phyloP scores from a whole-genome alignment of 495 filamentous ascomycete species.

The Podospora sp. region DNA sequence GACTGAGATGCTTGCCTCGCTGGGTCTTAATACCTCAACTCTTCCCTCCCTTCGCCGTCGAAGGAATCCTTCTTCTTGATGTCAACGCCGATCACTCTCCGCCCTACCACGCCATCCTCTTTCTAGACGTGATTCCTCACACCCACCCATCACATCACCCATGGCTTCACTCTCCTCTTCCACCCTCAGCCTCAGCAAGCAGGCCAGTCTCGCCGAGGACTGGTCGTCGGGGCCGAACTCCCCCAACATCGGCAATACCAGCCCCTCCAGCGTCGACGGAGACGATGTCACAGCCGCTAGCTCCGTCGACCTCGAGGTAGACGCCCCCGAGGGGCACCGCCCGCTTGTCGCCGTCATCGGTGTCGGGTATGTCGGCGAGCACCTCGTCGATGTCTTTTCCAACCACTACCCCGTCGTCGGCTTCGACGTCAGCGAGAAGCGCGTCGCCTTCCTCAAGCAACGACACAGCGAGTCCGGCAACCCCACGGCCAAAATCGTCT shows the following conservation, averaged over 20 bases:
- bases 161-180: background rate
- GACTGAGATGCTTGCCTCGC: background rate
- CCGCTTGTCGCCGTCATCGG: slow-evolving; percentile 42
- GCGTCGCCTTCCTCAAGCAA: slow-evolving; percentile 22
- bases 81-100: background rate
- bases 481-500: slow-evolving; percentile 12
- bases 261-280: background rate
- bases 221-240: background rate
- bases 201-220: background rate
- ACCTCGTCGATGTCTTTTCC: slow-evolving; percentile 38
- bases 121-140: no score
- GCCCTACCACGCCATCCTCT: background rate
- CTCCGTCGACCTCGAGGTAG: background rate
- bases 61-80: background rate
- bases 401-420: slow-evolving; percentile 34
- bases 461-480: slow-evolving; percentile 18
- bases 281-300: background rate
- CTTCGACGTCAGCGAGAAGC: slow-evolving; percentile 37
- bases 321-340: background rate
- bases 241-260: background rate
- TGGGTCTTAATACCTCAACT: background rate
- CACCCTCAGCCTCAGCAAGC: background rate
- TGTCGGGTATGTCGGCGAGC: slow-evolving; percentile 42
- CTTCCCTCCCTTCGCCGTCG: background rate
- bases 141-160: background rate